These are phyloP conservation scores for Boeremia lycopersici DNA, from an alignment of 2,329 filamentous ascomycete species.

Conservation along the genomic window DNA sequence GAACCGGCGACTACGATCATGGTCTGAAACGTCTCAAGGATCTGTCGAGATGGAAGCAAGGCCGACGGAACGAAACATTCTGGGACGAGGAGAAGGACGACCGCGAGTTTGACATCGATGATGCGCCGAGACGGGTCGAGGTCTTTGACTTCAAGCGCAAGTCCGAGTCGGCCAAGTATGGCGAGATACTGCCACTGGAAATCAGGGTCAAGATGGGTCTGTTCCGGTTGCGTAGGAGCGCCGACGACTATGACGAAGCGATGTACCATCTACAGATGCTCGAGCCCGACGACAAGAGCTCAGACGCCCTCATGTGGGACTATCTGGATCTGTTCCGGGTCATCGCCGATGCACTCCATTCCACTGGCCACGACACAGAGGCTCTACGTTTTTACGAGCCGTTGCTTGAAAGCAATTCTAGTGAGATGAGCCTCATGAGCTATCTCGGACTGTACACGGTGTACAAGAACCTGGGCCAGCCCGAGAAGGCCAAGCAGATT, in stretches of 20 bases:
- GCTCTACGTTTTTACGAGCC: conserved; percentile 65
- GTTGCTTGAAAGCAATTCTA: conserved; percentile 39
- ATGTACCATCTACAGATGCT: conserved; percentile 67
- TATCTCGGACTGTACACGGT: conserved; percentile 59
- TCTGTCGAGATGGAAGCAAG: conserved; percentile 81
- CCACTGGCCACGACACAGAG: conserved; percentile 57
- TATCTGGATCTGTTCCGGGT: conserved; percentile 83
- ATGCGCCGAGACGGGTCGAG: conserved; percentile 67
- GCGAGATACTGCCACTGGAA: conserved; percentile 76
- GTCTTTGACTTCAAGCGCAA: conserved; percentile 66
- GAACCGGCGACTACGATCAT: conserved; percentile 65
- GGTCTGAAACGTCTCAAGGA: conserved; percentile 74
- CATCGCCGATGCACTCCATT: conserved; percentile 64
- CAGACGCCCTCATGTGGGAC: conserved; percentile 62
- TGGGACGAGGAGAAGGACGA: conserved; percentile 83
- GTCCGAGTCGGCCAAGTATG: conserved; percentile 68
- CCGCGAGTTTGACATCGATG: conserved; percentile 83
- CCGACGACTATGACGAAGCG: conserved; percentile 70
- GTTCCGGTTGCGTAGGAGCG: conserved; percentile 75
- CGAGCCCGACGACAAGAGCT: conserved; percentile 63
- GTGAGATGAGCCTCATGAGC: conserved; percentile 37
- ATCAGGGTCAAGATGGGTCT: conserved; percentile 83
- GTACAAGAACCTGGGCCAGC: conserved; percentile 67
- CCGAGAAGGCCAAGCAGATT: conserved; percentile 74
- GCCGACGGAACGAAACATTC: conserved; percentile 71